These are phyloP conservation scores for Aspergillus puulaauensis DNA, from an alignment of 2,329 filamentous ascomycete genomes.

Conservation along the genomic window DNA sequence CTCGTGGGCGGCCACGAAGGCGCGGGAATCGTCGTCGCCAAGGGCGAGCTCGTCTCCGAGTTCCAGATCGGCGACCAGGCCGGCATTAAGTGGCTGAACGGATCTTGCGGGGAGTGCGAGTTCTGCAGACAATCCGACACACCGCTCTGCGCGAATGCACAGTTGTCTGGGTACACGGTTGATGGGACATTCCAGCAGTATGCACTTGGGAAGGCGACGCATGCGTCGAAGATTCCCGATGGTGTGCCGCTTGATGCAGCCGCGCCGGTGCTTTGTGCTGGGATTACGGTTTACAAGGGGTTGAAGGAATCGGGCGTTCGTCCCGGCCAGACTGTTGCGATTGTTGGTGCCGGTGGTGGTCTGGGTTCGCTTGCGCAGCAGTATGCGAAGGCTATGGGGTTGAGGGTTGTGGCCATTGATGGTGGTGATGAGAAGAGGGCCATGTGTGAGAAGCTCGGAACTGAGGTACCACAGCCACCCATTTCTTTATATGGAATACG, in stretches of 20 bases:
- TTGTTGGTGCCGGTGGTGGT: conserved; percentile 84
- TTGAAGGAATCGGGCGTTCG: conserved; percentile 76
- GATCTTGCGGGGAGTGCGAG: conserved; percentile 75
- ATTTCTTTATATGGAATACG: neutral
- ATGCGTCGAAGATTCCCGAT: conserved; percentile 79
- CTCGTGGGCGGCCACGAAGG: conserved; percentile 14
- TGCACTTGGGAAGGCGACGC: conserved; percentile 78
- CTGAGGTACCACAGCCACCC: conserved; percentile 35
- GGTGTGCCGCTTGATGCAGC: conserved; percentile 73
- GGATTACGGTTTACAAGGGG: conserved; percentile 86
- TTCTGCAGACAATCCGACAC: conserved; percentile 80
- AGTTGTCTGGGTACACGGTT: conserved; percentile 85
- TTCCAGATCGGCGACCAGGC: conserved; percentile 11
- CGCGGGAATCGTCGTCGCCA: conserved; percentile 7
- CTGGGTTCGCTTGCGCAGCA: conserved; percentile 79
- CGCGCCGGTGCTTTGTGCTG: conserved; percentile 76
- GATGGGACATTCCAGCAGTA: conserved; percentile 95
- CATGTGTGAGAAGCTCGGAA: conserved; percentile 67
- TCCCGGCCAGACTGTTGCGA: conserved; percentile 70
- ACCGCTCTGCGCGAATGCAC: conserved; percentile 71
- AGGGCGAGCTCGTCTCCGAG: conserved; percentile 9
- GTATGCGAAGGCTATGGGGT: conserved; percentile 88
- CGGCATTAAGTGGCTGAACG: conserved; percentile 71
- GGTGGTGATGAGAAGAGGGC: conserved; percentile 75
- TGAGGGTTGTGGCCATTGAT: conserved; percentile 78